Conservation (phyloP, 2,329 filamentous ascomycete species). For the Penicillium vulpinum region DNA sequence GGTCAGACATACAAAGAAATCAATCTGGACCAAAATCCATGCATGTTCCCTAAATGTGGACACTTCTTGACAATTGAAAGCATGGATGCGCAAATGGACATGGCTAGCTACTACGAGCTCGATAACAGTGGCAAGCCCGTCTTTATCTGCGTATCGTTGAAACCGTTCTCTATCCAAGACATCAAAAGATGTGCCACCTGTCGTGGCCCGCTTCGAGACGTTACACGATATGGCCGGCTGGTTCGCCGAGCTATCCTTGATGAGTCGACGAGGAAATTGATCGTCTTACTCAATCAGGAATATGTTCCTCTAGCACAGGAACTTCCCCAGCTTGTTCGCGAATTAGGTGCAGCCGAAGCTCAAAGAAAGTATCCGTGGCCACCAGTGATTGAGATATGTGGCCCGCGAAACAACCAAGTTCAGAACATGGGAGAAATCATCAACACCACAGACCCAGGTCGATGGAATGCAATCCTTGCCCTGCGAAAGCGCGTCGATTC, state of each 20-base stretch:
- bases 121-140: slow-evolving; percentile 27
- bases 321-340: slow-evolving; percentile 28
- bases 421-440: slow-evolving; percentile 22
- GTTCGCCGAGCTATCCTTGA: slow-evolving; percentile 62
- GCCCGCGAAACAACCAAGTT: slow-evolving; percentile 26
- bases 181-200: slow-evolving; percentile 61
- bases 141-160: slow-evolving; percentile 30
- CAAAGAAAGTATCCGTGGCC: not conserved
- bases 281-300: slow-evolving; percentile 52
- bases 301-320: slow-evolving; percentile 44
- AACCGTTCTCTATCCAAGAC: slow-evolving; percentile 53
- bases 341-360: slow-evolving; percentile 23
- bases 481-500: slow-evolving; percentile 31
- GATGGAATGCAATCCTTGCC: slow-evolving; percentile 27
- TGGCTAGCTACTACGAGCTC: slow-evolving; percentile 41
- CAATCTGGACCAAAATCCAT: slow-evolving; percentile 60
- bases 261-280: slow-evolving; percentile 64
- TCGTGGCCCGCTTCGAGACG: slow-evolving; percentile 57
- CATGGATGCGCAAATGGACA: slow-evolving; percentile 62
- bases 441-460: slow-evolving; percentile 20
- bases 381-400: slow-evolving; percentile 10
- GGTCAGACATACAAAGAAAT: slow-evolving; percentile 57
- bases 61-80: slow-evolving; percentile 62
- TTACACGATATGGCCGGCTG: slow-evolving; percentile 63
- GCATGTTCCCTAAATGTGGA: slow-evolving; percentile 63